Evolutionary conservation across 495 filamentous ascomycete species (phyloP).

Genomic region (Aspergillus steynii): DNA sequence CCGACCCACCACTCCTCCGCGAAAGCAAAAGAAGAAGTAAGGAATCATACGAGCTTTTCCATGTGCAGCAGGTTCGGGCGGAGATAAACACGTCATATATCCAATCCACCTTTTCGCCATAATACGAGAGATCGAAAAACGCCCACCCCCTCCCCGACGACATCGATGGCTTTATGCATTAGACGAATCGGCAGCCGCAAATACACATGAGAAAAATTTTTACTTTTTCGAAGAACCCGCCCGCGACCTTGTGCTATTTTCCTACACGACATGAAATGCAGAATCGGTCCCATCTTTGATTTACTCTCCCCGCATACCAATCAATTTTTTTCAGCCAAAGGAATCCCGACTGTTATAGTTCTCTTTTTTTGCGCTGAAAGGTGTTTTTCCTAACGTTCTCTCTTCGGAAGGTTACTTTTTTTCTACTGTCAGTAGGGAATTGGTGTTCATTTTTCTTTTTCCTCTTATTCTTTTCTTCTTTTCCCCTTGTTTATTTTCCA

Average conservation of each 20-base stretch:
- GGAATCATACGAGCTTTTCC: slow-evolving; percentile 76
- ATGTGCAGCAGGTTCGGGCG: slow-evolving; percentile 95
- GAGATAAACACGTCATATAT: slow-evolving; percentile 62
- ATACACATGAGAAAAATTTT: neutral
- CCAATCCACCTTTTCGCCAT: slow-evolving; percentile 19
- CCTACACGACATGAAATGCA: neutral
- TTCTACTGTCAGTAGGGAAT: slow-evolving; percentile 10
- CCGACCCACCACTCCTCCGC: slow-evolving; percentile 85
- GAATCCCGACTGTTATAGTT: slow-evolving; percentile 7
- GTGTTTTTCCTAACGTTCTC: slow-evolving; percentile 7
- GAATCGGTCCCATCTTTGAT: neutral
- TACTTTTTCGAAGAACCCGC: slow-evolving; percentile 2
- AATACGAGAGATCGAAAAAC: slow-evolving; percentile 20
- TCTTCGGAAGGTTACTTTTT: slow-evolving; percentile 14
- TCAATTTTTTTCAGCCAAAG: slow-evolving; percentile 2
- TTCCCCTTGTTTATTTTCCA: slow-evolving; percentile 12
- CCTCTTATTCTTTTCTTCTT: slow-evolving; percentile 18
- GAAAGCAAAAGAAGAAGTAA: slow-evolving; percentile 88
- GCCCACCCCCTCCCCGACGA: slow-evolving; percentile 17
- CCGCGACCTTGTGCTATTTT: neutral
- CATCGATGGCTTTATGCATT: slow-evolving; percentile 25
- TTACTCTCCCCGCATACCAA: slow-evolving; percentile 18
- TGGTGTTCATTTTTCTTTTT: slow-evolving; percentile 18
- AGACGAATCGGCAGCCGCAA: slow-evolving; percentile 5
- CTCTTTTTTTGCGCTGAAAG: slow-evolving; percentile 22